These are phyloP conservation scores for Wickerhamiella shivajii DNA, from an alignment of 805 yeast species.

Conservation along the genomic window DNA sequence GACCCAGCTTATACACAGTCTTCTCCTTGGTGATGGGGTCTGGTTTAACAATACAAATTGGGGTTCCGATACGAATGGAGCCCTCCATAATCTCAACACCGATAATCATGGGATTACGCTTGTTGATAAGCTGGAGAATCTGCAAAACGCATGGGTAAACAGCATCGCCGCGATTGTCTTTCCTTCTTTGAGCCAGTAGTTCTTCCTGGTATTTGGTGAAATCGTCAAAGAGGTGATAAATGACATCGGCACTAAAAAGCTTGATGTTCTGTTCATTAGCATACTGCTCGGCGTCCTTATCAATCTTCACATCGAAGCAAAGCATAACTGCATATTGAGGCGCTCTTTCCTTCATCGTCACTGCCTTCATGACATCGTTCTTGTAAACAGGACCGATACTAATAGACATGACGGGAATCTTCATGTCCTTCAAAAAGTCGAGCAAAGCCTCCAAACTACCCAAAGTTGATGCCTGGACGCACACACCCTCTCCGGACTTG, in stretches of 20 bases:
- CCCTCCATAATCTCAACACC: constrained; percentile 98
- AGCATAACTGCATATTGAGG: constrained; percentile 95
- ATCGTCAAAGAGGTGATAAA: constrained; percentile 90
- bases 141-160: constrained; percentile 90
- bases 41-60: constrained; percentile 80
- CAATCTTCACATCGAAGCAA: constrained; percentile 94
- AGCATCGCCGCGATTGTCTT: constrained; percentile 76
- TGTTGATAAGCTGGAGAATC: constrained; percentile 91
- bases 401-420: constrained; percentile 97
- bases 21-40: constrained; percentile 76
- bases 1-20: constrained; percentile 60
- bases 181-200: constrained; percentile 77
- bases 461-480: constrained; percentile 94
- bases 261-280: constrained; percentile 87
- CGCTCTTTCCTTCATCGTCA: constrained; percentile 93
- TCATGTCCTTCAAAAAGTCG: constrained; percentile 95
- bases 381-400: constrained; percentile 97
- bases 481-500: constrained; percentile 90
- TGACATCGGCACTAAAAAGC: constrained; percentile 90
- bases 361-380: constrained; percentile 95
- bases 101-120: constrained; percentile 97
- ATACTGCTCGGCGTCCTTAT: constrained; percentile 96
- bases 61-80: constrained; percentile 77
- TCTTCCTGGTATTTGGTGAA: constrained; percentile 85
- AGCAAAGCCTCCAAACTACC: constrained; percentile 96